phyloP scores from a whole-genome alignment of 2,329 filamentous ascomycete species.

The Lachnum nothofagi region DNA sequence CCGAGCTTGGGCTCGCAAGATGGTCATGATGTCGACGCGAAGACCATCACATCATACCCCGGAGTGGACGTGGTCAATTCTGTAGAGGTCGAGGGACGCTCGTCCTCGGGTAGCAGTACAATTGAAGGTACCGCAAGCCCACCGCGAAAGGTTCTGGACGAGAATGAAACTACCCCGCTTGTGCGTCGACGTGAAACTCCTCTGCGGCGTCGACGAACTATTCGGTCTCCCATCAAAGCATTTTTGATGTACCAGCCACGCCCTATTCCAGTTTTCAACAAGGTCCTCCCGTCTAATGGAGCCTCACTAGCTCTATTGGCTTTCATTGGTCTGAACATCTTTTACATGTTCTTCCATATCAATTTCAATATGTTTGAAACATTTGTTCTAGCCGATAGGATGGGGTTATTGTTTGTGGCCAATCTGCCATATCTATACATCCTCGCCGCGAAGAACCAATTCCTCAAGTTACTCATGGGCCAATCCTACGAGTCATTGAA shows the following conservation, averaged over 20 bases:
- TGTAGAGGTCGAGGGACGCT: conserved; percentile 1
- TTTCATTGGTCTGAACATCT: conserved; percentile 51
- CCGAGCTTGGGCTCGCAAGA: conserved; percentile 5
- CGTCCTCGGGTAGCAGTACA: conserved; percentile 26
- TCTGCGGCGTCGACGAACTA: conserved; percentile 5
- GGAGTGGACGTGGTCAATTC: conserved; percentile 5
- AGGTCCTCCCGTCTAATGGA: conserved; percentile 52
- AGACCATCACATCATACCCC: conserved; percentile 7
- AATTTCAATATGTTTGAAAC: conserved; percentile 44
- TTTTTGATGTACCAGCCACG: conserved; percentile 52
- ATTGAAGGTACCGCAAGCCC: conserved; percentile 16
- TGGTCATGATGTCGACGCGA: conserved; percentile 12
- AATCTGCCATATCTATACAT: conserved; percentile 55
- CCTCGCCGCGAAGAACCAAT: conserved; percentile 62
- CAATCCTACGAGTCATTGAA: conserved; percentile 63
- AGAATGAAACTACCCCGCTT: conserved; percentile 25
- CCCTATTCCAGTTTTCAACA: conserved; percentile 53
- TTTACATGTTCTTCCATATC: conserved; percentile 52
- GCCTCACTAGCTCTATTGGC: conserved; percentile 47
- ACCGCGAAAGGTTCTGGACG: conserved; percentile 10
- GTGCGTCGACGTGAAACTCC: conserved; percentile 7
- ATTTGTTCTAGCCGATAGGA: conserved; percentile 44
- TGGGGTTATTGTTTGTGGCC: conserved; percentile 38
- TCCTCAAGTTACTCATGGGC: conserved; percentile 54
- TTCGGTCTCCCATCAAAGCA: conserved; percentile 20